Base-by-base conservation (phyloP, 441 rosid genomes). In the Omphalea diandra region DNA sequence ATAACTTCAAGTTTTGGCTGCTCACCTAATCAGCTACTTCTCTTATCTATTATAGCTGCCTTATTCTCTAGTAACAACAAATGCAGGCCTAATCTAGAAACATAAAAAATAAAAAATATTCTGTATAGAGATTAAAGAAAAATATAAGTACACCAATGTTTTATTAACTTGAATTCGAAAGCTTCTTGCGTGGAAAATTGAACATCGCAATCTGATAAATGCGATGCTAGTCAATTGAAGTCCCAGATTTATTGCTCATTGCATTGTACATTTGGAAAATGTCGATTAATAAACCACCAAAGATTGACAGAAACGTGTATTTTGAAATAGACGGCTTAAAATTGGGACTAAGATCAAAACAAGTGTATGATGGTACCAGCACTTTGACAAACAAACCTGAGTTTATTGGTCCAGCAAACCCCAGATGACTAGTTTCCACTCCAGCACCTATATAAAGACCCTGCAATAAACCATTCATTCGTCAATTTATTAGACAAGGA, bases 371-470 rank as follows among this genome's bases (percentile, higher is more conserved):
- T 41, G 8, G 43, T 4, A 8, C 35, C 63, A 72, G 20, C 24
- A 54, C 33, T 61, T 68, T 35, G 49, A 54, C 9, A 73, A 70
- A 79, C 80, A 76, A 74, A 94, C 98, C 95, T 88, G 96, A 65
- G 72, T 81, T 87, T 72, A 84, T 73, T 55, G 81, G 65, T 73
- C 81, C 87, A 29, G 87, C 75, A 81, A 84, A 86, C 69, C 95
- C 88, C 69, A 82, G 55, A 67, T 79, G 83, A 69, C 78, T 77
- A 64, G 86, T 62, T 67, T 90, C 93, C 65, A 85, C 57, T 65
- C 85, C 87, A 33, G 85, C 84, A 32, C 88, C 88, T 3, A 76
- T 58, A 74, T 77, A 88, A 57, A 82, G 78, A 62, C 97, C 97
- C 89, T 93, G 84, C 70, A 69, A 64, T 49, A 61, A 52, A 72